Evolutionary conservation across 2,329 filamentous ascomycete species (phyloP).

Genomic region (Calonectria hawksworthii): DNA sequence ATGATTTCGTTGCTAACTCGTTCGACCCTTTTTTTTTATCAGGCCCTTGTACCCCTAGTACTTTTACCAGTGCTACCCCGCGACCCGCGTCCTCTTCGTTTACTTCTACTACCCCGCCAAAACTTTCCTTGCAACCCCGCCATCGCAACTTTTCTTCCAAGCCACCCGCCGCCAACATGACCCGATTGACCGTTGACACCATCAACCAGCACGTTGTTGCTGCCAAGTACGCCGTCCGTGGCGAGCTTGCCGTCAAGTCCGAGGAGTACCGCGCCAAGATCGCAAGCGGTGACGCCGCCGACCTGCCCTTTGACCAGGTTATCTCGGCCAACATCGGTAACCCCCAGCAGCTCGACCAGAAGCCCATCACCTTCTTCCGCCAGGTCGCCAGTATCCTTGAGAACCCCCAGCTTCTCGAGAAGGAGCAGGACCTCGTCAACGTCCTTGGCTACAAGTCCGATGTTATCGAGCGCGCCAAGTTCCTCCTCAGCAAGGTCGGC

Average conservation of each 20-base stretch:
- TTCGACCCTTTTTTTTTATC: constrained; percentile 38
- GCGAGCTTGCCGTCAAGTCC: constrained; percentile 93
- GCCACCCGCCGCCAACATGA: constrained; percentile 48
- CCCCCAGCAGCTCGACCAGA: constrained; percentile 98
- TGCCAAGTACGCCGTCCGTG: constrained; percentile 96
- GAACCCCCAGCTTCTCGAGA: constrained; percentile 87
- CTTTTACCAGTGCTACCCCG: constrained; percentile 44
- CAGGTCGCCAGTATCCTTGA: constrained; percentile 95
- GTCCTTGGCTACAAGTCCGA: constrained; percentile 90
- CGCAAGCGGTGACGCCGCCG: constrained; percentile 64
- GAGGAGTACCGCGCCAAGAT: constrained; percentile 89
- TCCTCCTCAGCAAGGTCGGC: constrained; percentile 84
- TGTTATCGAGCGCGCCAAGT: constrained; percentile 86
- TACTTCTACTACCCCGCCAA: constrained; percentile 44
- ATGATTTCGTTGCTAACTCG: constrained; percentile 42
- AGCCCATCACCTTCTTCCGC: constrained; percentile 99
- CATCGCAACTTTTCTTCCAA: constrained; percentile 47
- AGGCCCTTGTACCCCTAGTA: constrained; percentile 34
- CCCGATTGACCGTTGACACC: constrained; percentile 80
- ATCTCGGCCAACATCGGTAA: constrained; percentile 99
- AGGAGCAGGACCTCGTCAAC: constrained; percentile 82
- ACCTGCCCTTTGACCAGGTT: constrained; percentile 88
- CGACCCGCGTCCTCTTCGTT: constrained; percentile 36
- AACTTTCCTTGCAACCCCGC: constrained; percentile 40
- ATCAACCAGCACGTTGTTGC: constrained; percentile 92